Evolutionary conservation across 1,284 basidiomycete genomes (phyloP), one percentile per base, ranked within the genome.

Genomic region (Inonotus obliquus): DNA sequence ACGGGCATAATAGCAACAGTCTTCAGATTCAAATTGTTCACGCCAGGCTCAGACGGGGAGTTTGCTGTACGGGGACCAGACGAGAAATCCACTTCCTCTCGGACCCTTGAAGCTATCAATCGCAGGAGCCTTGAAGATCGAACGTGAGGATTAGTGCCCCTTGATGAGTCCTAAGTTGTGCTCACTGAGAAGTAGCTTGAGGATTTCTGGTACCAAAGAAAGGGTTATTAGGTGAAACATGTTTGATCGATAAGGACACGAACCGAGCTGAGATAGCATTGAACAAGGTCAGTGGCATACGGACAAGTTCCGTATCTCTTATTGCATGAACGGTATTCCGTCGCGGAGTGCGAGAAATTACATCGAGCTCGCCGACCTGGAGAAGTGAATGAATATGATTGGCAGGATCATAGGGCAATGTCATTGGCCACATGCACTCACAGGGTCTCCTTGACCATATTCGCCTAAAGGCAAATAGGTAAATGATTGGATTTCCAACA

Each of bases 241-340:
- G n/a, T 59, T 45, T 5, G 38, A 38, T 41, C 55, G 17, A 32
- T 52, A 21, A 21, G 49, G 51, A 60, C 35, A 10, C 52, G 38
- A 65, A 88, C 89, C 91, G 80, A 13, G 90, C 86, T 52, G 92
- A 94, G 62, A 96, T 96, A 0, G 96, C 96, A 72, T 99, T 98
- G 79, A 99, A 99, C 14, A 99, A 79, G 0, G 96, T 98, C 70
- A 94, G 89, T 0, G 96, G 97, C 89, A 99, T 98, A 52, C 95
- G 81, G 49, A 96, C 97, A n/a, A 99, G 80, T 73, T 99, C 97
- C 0, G 94, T 95, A 72, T 99, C 96, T 68, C 96, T 92, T 66
- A 99, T 99, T 3, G 96, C 96, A 74, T 99, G 96, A 10, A 98
- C 85, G 1, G 96, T 99, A 59, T 89, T 95, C 56, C 89, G 82